Percentiles rank a stretch among this genome's conserved stretches.
phyloP scores from a whole-genome alignment of 345 rosid species.

The Gossypium thurberi region DNA sequence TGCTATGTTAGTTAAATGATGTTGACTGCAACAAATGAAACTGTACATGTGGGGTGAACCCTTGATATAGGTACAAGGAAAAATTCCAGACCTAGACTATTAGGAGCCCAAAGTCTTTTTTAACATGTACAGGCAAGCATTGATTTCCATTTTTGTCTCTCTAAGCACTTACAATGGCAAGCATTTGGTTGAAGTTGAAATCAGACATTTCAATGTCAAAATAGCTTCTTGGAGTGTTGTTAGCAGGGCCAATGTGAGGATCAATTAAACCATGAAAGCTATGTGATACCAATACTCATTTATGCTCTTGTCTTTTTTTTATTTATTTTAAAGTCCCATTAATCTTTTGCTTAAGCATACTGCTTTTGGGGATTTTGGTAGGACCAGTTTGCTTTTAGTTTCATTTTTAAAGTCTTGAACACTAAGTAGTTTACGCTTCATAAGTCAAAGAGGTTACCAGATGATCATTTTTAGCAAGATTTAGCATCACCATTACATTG shows the following conservation, averaged over 20 bases:
- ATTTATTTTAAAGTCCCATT: not conserved
- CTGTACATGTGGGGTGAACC: not conserved
- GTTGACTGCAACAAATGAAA: constrained; percentile 2
- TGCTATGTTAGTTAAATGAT: not conserved
- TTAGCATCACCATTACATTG: not conserved
- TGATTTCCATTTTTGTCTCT: not conserved
- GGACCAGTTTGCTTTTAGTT: too few relatives aligned
- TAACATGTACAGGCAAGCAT: not conserved
- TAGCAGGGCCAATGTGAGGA: not conserved
- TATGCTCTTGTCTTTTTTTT: not conserved
- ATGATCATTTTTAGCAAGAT: not conserved
- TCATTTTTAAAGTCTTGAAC: not conserved
- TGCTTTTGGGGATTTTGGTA: too few relatives aligned
- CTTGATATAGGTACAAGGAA: not conserved
- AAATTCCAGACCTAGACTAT: not conserved
- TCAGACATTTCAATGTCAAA: not conserved
- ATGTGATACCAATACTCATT: not conserved
- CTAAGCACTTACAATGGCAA: constrained; percentile 4
- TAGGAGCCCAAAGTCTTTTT: not conserved
- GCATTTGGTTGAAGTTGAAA: constrained; percentile 3
- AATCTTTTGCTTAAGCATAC: not conserved
- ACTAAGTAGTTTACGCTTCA: not conserved
- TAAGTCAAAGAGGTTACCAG: not conserved
- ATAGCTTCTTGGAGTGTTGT: too few relatives aligned
- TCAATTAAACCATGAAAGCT: constrained; percentile 2